A percentile compares a stretch with the other conserved stretches of the same genome.
phyloP scores from a whole-genome alignment of 306 rosid genomes.

The Citrullus amarus region DNA sequence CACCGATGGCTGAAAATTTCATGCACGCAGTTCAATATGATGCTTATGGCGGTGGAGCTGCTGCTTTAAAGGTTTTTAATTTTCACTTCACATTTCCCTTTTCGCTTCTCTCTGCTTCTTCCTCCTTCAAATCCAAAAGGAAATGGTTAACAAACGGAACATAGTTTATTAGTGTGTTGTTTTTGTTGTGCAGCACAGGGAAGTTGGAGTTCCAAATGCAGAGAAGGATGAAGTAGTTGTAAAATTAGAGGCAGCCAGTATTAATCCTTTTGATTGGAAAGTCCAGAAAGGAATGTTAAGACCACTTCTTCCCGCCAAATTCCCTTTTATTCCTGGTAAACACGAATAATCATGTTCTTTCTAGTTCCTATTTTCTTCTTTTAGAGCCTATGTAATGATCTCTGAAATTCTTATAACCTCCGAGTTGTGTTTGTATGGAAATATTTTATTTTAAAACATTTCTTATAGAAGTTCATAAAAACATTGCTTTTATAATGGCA shows the following conservation, averaged over 20 bases:
- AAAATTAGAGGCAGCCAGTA: conserved; percentile 59
- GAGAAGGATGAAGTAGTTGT: conserved; percentile 49
- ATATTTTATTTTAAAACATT: background rate
- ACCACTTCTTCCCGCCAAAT: conserved; percentile 48
- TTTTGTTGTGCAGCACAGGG: conserved; percentile 36
- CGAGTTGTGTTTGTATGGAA: too few relatives aligned
- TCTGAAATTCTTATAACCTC: too few relatives aligned
- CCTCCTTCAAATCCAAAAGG: too few relatives aligned
- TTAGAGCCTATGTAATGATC: too few relatives aligned
- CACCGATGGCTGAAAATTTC: conserved; percentile 25
- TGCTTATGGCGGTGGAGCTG: conserved; percentile 55
- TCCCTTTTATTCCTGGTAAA: conserved; percentile 63
- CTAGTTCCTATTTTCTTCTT: too few relatives aligned
- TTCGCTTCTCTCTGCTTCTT: too few relatives aligned
- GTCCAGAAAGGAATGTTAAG: conserved; percentile 53
- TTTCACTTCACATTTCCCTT: background rate
- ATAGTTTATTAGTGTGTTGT: background rate
- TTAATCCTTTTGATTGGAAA: conserved; percentile 75
- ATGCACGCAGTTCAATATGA: conserved; percentile 58
- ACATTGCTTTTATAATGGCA: too few relatives aligned
- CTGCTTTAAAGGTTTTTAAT: conserved; percentile 36
- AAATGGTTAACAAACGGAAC: too few relatives aligned
- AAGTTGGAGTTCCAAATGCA: conserved; percentile 46
- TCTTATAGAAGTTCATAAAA: background rate
- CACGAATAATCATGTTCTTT: background rate